Evolutionary conservation across 1,284 basidiomycete species (phyloP).

Genomic region (Ustilago esculenta): DNA sequence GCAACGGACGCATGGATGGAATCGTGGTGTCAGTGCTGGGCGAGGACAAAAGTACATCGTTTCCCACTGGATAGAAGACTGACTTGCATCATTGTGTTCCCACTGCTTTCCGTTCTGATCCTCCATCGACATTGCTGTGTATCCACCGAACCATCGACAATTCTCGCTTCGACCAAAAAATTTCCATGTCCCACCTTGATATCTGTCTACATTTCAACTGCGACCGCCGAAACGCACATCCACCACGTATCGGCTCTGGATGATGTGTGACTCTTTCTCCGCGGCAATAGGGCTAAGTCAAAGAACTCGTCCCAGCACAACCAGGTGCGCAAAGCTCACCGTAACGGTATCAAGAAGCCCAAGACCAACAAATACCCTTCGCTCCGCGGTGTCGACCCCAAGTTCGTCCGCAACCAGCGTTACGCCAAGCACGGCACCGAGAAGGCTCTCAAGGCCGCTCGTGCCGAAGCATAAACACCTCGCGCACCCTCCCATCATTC

Average conservation of each 20-base stretch:
- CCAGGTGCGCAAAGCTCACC: constrained; percentile 85
- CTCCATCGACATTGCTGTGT: too few species aligned
- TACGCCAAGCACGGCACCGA: constrained; percentile 82
- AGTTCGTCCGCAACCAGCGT: constrained; percentile 88
- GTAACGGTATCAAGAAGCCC: constrained; percentile 75
- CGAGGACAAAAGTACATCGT: too few species aligned
- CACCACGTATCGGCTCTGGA: not conserved
- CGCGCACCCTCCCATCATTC: not conserved
- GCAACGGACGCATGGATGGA: too few species aligned
- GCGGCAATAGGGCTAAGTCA: constrained; percentile 61
- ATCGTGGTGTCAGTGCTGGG: too few species aligned
- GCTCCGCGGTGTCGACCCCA: constrained; percentile 87
- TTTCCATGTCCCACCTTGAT: too few species aligned
- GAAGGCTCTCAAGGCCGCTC: constrained; percentile 68
- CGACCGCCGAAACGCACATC: too few species aligned
- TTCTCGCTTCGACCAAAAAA: too few species aligned
- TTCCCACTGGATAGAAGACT: too few species aligned
- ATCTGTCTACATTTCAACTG: too few species aligned
- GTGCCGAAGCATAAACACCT: constrained; percentile 41
- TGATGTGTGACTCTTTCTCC: not conserved
- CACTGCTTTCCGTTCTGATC: too few species aligned
- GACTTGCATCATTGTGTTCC: too few species aligned
- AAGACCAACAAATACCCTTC: constrained; percentile 81
- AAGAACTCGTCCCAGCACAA: constrained; percentile 66
- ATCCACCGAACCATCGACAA: too few species aligned